Conservation (phyloP, 73 alveolate species). For the Tetrahymena malaccensis region DNA sequence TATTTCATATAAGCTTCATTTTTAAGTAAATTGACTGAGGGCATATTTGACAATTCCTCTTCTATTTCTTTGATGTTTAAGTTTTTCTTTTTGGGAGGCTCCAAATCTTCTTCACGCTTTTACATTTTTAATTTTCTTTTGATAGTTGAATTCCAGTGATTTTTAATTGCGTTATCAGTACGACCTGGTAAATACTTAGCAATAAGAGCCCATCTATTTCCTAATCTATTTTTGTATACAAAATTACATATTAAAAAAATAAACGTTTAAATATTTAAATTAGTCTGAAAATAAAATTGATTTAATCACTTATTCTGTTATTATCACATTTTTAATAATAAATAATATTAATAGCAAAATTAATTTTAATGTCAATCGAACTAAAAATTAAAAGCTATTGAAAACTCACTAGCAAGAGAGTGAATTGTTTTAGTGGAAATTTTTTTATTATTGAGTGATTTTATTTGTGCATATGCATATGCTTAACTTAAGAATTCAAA, state of each 20-base stretch:
- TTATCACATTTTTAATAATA: too few species aligned
- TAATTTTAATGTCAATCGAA: too few species aligned
- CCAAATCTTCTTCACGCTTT: slow-evolving; percentile 35
- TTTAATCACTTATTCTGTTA: too few species aligned
- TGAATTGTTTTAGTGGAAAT: too few species aligned
- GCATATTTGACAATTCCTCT: not conserved
- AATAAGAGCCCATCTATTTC: slow-evolving; percentile 92
- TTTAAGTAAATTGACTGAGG: not conserved
- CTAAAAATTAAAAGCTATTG: too few species aligned
- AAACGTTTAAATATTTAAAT: not conserved
- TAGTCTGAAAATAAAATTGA: too few species aligned
- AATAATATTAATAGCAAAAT: too few species aligned
- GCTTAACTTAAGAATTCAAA: not conserved
- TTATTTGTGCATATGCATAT: too few species aligned
- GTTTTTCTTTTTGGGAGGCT: not conserved
- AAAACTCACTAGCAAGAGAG: too few species aligned
- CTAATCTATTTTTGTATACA: slow-evolving; percentile 60
- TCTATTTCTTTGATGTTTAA: not conserved
- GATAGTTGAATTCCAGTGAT: slow-evolving; percentile 89
- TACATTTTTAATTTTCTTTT: slow-evolving; percentile 43
- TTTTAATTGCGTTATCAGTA: slow-evolving; percentile 86
- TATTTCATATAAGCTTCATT: not conserved
- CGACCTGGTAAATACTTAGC: slow-evolving; percentile 78
- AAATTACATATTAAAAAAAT: not conserved
- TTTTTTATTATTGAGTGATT: not conserved